Base-by-base conservation (phyloP, 148 eudicot genomes). In the Pouteria glomerata region DNA sequence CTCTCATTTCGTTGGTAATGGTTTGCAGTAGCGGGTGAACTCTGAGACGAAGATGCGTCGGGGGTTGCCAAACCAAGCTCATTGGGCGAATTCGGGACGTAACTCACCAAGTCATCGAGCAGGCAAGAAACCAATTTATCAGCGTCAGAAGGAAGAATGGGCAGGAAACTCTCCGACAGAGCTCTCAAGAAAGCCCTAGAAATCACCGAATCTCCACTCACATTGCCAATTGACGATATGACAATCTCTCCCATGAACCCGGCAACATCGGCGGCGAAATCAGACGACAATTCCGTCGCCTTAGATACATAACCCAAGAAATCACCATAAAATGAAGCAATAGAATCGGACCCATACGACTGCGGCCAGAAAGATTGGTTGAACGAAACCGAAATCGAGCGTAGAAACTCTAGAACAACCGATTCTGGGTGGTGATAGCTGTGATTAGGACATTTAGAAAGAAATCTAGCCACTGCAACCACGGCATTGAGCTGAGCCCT, bases 401-500 rank as follows among this genome's bases (percentile, higher is more conserved):
- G 87, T 45, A 88, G 84, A 63, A 92, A 95, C n/a, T 79, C 83
- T 21, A 85, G 63, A 5, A 87, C 66, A 23, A 72, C 73, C 23
- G 83, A 57, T 0, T 79, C 73, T 58, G 97, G 88, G 19, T 85
- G 83, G 45, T 42, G 75, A 60, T 89, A 84, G 39, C 70, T 74
- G 44, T 81, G 73, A 68, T 79, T 63, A 27, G 84, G 75, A 76
- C 88, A 88, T 39, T 88, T 88, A 6, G 98, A 95, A 37, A 95
- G 85, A 37, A 91, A 91, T n/a, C 89, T 66, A 15, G 93, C 83
- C 18, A 85, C 76, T n/a, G 87, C 84, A 4, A 86, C 82, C 23
- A 87, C 62, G 37, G 90, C 86, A 80, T 94, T 87, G 79, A 94
- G 97, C 65, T 94, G 97, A 29, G 93, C 78, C 45, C 90, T 84